Conservation (phyloP, 805 yeast genomes). For the Barnettozyma californica region DNA sequence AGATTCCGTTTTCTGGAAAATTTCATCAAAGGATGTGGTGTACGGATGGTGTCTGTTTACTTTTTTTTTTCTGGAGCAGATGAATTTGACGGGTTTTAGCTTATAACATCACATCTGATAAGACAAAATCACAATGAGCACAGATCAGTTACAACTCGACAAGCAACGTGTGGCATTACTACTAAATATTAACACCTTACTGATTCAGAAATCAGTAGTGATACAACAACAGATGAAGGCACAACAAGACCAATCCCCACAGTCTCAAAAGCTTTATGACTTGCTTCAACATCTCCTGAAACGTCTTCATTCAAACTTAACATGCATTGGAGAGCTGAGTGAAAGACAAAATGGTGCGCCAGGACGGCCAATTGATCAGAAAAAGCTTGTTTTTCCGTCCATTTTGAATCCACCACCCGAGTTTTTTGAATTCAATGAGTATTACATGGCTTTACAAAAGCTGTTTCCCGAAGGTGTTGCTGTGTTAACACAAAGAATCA, state of each 20-base stretch:
- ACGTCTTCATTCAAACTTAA: slow-evolving; percentile 24
- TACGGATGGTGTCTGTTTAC: background rate
- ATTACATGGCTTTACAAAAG: slow-evolving; percentile 20
- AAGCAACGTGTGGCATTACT: slow-evolving; percentile 21
- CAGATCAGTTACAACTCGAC: slow-evolving; percentile 14
- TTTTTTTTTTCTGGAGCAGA: background rate
- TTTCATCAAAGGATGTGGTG: background rate
- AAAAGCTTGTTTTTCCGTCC: slow-evolving; percentile 19
- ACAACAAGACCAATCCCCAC: slow-evolving; percentile 10
- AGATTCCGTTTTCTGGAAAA: background rate
- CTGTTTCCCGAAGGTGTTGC: slow-evolving; percentile 26
- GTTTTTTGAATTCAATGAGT: slow-evolving; percentile 21
- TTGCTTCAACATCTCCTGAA: slow-evolving; percentile 22
- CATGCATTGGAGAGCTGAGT: slow-evolving; percentile 26
- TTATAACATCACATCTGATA: background rate
- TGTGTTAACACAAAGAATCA: slow-evolving; percentile 9
- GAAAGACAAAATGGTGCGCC: slow-evolving; percentile 19
- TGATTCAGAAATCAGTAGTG: slow-evolving; percentile 23
- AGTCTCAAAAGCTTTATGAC: slow-evolving; percentile 15
- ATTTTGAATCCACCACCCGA: slow-evolving; percentile 25
- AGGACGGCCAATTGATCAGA: background rate
- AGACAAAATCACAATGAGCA: slow-evolving; percentile 13
- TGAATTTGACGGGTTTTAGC: background rate
- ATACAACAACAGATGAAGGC: slow-evolving; percentile 22
- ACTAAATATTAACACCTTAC: slow-evolving; percentile 22